These are phyloP conservation scores for Carex pumila DNA, from an alignment of 176 grass and related monocot genomes.

Conservation along the genomic window DNA sequence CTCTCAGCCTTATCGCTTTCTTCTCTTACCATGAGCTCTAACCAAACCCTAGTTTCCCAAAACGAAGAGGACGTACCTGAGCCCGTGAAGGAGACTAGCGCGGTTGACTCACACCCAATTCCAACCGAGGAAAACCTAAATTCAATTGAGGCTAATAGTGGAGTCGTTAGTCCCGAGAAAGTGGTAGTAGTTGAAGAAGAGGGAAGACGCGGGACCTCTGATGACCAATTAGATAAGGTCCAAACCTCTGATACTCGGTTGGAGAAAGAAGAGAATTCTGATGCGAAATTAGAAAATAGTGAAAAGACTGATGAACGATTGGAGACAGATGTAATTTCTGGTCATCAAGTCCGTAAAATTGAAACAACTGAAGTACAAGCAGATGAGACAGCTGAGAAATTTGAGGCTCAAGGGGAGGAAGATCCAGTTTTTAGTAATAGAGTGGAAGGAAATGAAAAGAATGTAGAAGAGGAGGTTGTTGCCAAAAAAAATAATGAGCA, in stretches of 20 bases:
- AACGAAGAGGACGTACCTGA: constrained; percentile 10
- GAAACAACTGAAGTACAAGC: background rate
- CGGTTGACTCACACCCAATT: background rate
- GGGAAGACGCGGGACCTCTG: background rate
- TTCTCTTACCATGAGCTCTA: constrained; percentile 15
- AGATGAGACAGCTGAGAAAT: constrained; percentile 15
- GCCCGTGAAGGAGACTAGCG: background rate
- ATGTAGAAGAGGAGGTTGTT: background rate
- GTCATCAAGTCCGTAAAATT: background rate
- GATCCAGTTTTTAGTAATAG: background rate
- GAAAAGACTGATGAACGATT: constrained; percentile 18
- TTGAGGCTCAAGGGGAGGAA: background rate
- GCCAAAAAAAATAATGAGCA: background rate
- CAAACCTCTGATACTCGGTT: background rate
- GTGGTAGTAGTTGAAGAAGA: background rate
- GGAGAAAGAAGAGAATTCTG: background rate
- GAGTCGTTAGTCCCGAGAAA: background rate
- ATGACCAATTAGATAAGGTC: background rate
- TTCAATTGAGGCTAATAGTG: constrained; percentile 3
- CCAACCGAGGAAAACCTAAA: background rate
- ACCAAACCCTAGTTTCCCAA: constrained; percentile 21
- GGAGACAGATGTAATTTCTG: constrained; percentile 13
- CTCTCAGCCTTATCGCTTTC: constrained; percentile 12
- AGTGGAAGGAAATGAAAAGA: background rate
- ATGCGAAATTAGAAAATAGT: background rate